Evolutionary conservation across 2,329 filamentous ascomycete genomes (phyloP).

Genomic region (Geosmithia morbida): DNA sequence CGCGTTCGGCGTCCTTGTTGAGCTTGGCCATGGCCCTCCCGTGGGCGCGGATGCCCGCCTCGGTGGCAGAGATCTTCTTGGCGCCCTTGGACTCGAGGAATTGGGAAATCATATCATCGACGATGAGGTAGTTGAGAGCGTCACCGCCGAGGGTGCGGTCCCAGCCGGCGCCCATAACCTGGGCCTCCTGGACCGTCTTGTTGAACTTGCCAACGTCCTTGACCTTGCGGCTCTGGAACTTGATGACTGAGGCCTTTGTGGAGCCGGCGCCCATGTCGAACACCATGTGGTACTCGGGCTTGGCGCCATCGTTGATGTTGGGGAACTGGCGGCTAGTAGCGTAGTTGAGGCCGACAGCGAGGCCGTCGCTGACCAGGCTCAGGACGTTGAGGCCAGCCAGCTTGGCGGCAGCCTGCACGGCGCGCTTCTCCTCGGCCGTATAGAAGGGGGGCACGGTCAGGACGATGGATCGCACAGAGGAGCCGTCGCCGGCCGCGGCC

Average conservation of each 20-base stretch:
- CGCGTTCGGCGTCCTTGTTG: conserved; percentile 79
- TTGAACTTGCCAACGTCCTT: conserved; percentile 91
- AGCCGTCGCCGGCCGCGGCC: conserved; percentile 60
- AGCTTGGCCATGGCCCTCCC: conserved; percentile 80
- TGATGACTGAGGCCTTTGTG: conserved; percentile 76
- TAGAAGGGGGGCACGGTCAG: conserved; percentile 87
- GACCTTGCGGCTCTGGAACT: conserved; percentile 75
- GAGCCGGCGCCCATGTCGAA: conserved; percentile 98
- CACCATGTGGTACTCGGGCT: conserved; percentile 82
- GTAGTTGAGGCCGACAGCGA: conserved; percentile 91
- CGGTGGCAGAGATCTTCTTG: conserved; percentile 47
- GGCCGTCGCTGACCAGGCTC: conserved; percentile 71
- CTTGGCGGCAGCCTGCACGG: conserved; percentile 70
- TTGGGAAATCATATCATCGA: conserved; percentile 75
- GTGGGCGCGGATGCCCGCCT: conserved; percentile 53
- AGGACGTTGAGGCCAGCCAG: conserved; percentile 80
- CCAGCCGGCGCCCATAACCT: conserved; percentile 76
- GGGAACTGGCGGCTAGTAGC: conserved; percentile 85
- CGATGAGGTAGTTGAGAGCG: conserved; percentile 70
- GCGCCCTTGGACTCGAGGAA: conserved; percentile 59
- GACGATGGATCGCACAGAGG: conserved; percentile 64
- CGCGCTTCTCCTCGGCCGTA: conserved; percentile 77
- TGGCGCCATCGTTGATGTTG: conserved; percentile 64
- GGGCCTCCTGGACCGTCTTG: conserved; percentile 94
- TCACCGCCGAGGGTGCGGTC: conserved; percentile 85